phyloP scores from a whole-genome alignment of 169 alveolate species.

The Plasmodium cynomolgi region DNA sequence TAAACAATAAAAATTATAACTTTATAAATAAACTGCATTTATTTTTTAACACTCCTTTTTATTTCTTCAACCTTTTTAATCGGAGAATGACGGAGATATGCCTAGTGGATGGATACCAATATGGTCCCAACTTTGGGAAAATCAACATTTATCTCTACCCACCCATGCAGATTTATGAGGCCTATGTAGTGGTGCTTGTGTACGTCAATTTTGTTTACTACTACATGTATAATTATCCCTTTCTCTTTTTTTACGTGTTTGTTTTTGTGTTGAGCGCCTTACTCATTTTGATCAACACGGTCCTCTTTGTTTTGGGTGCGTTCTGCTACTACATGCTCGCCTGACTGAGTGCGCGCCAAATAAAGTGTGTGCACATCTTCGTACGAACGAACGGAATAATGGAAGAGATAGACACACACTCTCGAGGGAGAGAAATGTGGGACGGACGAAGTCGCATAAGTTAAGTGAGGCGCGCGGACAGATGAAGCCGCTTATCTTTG shows the following conservation, averaged over 20 bases:
- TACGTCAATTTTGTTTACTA: slow-evolving; percentile 45
- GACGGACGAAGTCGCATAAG: not conserved
- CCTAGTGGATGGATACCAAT: slow-evolving; percentile 25
- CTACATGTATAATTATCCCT: slow-evolving; percentile 59
- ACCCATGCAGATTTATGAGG: slow-evolving; percentile 52
- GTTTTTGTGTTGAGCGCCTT: slow-evolving; percentile 27
- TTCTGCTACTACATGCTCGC: not conserved
- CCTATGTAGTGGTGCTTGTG: slow-evolving; percentile 29
- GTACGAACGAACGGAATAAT: not conserved
- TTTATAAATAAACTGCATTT: slow-evolving; percentile 60
- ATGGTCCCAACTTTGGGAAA: slow-evolving; percentile 15
- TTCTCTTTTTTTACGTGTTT: slow-evolving; percentile 54
- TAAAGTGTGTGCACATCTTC: not conserved
- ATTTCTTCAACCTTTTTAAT: slow-evolving; percentile 43
- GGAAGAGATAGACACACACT: not conserved
- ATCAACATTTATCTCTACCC: slow-evolving; percentile 35
- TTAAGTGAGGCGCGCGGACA: not conserved
- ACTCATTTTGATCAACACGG: slow-evolving; percentile 33
- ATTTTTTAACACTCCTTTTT: slow-evolving; percentile 57
- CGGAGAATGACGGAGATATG: slow-evolving; percentile 13
- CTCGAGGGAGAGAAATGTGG: not conserved
- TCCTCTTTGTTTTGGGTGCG: slow-evolving; percentile 6
- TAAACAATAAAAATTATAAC: slow-evolving; percentile 45
- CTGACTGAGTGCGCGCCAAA: not conserved
- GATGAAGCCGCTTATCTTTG: not conserved